Evolutionary conservation across 345 rosid genomes (phyloP), one percentile per base, ranked within the genome.

Genomic region (Camelina hispida): DNA sequence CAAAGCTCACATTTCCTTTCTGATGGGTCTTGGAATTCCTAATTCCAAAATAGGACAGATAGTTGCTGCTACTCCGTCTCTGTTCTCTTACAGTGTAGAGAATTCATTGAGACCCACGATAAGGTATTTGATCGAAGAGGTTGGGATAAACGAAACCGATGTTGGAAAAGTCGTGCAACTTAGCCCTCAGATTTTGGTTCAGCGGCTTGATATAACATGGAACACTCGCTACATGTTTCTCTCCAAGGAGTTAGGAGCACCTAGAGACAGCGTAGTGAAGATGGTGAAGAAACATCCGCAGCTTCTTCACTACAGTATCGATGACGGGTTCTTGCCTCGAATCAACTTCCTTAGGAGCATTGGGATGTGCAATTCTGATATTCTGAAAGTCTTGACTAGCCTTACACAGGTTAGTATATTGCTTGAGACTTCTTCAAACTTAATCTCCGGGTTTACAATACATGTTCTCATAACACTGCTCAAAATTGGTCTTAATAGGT

Each of bases 201-300:
- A 95, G 84, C 84, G 97, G 66, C 91, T 95, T 12, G 99, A 95
- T 30, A 81, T 92, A 58, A 85, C 97, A 6, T 95, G 99, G 99
- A 92, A 92, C 72, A 84, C 89, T 75, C 97, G 97, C 38, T 86
- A 84, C 81, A 69, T 90, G 78, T 95, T 95, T 76, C 96, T 95
- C 37, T 87, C 99, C 1, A 83, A 87, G 82, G 96, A 95, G 78
- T 54, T 95, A 66, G 99, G 97, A 78, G 99, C 97, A 69, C 87
- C 97, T 53, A 87, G 89, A 70, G 99, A 90, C 57, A 83, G 89
- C 66, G 81, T 95, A 0, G 92, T 91, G 75, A 95, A 95, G 82
- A 95, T 91, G 97, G 97, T 95, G 54, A 90, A 76, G 46, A 91
- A 88, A 77, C 99, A 95, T 77, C 97, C 97, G 2, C 99, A 91